These are phyloP conservation scores for Polytrichum formosum DNA, from an alignment of 225 moss, liverwort and hornwort genomes.

Conservation along the genomic window DNA sequence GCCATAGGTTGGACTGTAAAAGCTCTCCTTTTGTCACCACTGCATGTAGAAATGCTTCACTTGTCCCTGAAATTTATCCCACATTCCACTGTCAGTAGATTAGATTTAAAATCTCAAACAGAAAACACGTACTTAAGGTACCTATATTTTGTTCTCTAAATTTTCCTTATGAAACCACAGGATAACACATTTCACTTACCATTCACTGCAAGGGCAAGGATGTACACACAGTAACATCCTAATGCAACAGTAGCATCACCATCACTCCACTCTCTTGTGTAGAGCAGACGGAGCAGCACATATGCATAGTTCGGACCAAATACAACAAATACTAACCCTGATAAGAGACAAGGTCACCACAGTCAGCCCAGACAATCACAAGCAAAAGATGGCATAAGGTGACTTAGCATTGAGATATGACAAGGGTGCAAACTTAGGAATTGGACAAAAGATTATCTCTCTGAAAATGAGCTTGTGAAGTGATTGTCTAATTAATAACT, in stretches of 20 bases:
- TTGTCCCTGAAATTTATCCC: slow-evolving; percentile 50
- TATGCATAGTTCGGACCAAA: slow-evolving; percentile 92
- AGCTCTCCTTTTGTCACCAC: slow-evolving; percentile 82
- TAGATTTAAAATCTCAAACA: no score
- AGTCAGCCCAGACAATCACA: not conserved
- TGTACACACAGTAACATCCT: slow-evolving; percentile 87
- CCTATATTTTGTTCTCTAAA: no score
- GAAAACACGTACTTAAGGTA: no score
- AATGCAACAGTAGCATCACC: slow-evolving; percentile 85
- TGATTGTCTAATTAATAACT: no score
- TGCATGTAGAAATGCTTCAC: slow-evolving; percentile 91
- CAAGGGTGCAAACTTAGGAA: no score
- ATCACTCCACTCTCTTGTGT: slow-evolving; percentile 79
- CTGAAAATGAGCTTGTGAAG: no score
- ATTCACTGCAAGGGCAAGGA: slow-evolving; percentile 81
- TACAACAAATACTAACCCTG: slow-evolving; percentile 79
- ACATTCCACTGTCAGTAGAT: slow-evolving; percentile 3
- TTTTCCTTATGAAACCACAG: no score
- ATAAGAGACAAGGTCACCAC: not conserved
- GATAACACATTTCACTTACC: slow-evolving; percentile 31
- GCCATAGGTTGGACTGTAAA: slow-evolving; percentile 76
- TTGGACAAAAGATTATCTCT: no score
- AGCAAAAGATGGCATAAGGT: not conserved
- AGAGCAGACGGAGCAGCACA: slow-evolving; percentile 77
- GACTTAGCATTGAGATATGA: no score